Evolutionary conservation across 495 filamentous ascomycete species (phyloP), one percentile per base, ranked within the genome.

Genomic region (Tuber brumale): DNA sequence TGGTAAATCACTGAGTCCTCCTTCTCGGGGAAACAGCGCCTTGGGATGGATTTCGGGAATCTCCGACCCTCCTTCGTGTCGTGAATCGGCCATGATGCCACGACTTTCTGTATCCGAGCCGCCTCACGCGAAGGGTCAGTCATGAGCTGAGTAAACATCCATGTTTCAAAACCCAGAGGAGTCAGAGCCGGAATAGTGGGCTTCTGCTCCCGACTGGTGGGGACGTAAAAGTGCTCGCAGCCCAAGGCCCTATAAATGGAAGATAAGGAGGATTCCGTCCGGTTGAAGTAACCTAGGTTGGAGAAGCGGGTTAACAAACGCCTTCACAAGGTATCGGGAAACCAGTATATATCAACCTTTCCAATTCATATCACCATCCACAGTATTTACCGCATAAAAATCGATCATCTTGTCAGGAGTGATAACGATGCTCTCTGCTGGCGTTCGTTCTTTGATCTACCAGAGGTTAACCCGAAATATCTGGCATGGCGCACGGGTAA

Each of bases 181-280:
- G 94, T 97, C 23, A 97, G 86, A 21, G 88, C 91, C 3, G 94
- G 94, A 45, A 93, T 87, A 69, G 88, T 88, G 6, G 94, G 93
- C 73, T 86, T 84, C 70, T 89, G 86, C 19, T 86, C 85, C 23
- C 87, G 79, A 44, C 87, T 85, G 37, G 87, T 84, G 77, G 94
- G 94, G 1, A 97, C 88, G 19, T 97, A 88, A 84, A 94, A 92
- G 81, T 97, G 93, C 79, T 95, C 88, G 78, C 91, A 94, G 35
- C 88, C 87, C 19, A 97, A 86, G 51, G 92, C 91, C 70, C 90
- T 88, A 82, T 93, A 97, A 73, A 97, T 85, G 44, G 89, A 89
- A 3, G 90, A 92, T 31, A 94, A 82, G 70, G 82, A 79, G 66
- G 81, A 79, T 42, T 75, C 75, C 10, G 81, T 79, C 61, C 83